These are phyloP conservation scores for Porcisia hertigi DNA, from an alignment of 208 protist genomes.

Conservation along the genomic window DNA sequence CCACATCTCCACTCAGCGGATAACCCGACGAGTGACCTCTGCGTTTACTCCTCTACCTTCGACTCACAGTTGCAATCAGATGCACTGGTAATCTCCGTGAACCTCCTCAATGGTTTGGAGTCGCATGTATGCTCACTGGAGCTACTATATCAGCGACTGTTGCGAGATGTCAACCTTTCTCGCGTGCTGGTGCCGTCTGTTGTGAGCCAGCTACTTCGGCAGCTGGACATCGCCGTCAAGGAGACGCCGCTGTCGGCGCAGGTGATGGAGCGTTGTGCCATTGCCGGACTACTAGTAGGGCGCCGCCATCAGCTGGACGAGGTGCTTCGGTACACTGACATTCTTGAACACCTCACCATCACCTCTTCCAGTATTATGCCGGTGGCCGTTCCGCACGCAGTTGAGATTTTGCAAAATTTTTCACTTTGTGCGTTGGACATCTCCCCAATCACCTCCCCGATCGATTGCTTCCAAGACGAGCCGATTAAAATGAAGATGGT, in stretches of 20 bases:
- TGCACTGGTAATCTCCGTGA: constrained; percentile 35
- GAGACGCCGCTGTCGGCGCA: constrained; percentile 26
- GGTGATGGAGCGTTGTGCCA: constrained; percentile 46
- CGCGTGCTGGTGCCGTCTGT: constrained; percentile 24
- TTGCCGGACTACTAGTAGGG: constrained; percentile 66
- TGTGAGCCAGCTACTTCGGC: constrained; percentile 33
- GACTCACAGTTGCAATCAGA: constrained; percentile 32
- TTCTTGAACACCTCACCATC: constrained; percentile 52
- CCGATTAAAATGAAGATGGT: constrained; percentile 45
- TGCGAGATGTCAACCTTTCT: constrained; percentile 37
- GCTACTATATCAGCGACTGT: constrained; percentile 32
- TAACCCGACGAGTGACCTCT: constrained; percentile 27
- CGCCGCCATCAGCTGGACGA: constrained; percentile 56
- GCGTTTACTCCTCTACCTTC: constrained; percentile 33
- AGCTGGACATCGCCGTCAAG: constrained; percentile 28
- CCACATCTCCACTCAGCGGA: constrained; percentile 10
- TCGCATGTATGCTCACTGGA: constrained; percentile 28
- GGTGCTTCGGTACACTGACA: constrained; percentile 56
- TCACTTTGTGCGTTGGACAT: constrained; percentile 34
- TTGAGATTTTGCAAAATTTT: constrained; percentile 55
- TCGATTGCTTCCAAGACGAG: constrained; percentile 71
- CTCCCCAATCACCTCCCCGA: constrained; percentile 53
- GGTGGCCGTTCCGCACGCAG: constrained; percentile 39
- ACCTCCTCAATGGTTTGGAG: constrained; percentile 27
- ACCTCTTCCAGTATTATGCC: constrained; percentile 35